Conservation (phyloP, 306 rosid genomes). For the Prunus mongolica region DNA sequence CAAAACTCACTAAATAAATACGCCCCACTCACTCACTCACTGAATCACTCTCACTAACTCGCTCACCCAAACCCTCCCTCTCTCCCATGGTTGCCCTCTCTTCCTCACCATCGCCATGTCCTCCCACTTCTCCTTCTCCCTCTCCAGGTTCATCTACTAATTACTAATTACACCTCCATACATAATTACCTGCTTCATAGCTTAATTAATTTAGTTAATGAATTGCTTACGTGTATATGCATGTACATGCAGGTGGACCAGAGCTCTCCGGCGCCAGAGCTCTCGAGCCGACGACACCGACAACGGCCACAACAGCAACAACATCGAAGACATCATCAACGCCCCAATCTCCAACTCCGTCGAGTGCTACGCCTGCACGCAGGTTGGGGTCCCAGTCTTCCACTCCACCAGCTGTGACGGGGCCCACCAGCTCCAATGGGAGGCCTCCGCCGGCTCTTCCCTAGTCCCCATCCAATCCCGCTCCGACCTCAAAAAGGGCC, state of each 20-base stretch:
- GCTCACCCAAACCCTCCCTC: not conserved
- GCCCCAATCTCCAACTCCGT: constrained; percentile 19
- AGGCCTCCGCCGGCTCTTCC: constrained; percentile 87
- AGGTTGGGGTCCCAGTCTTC: constrained; percentile 73
- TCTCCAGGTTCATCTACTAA: constrained; percentile 40
- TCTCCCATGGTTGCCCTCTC: constrained; percentile 58
- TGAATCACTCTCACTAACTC: not conserved
- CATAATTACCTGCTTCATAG: not conserved
- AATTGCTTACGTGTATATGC: not conserved
- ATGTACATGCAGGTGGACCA: constrained; percentile 46
- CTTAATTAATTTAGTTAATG: not conserved
- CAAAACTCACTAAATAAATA: too few species aligned
- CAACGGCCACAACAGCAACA: not conserved
- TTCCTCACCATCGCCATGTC: constrained; percentile 52
- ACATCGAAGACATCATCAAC: constrained; percentile 19
- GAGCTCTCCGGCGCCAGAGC: constrained; percentile 15
- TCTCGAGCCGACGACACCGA: not conserved
- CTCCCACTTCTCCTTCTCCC: constrained; percentile 61
- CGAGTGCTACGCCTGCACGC: constrained; percentile 96
- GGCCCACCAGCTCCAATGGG: constrained; percentile 75
- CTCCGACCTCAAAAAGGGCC: constrained; percentile 27
- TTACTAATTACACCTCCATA: too few species aligned
- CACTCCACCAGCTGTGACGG: constrained; percentile 91
- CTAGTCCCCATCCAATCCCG: constrained; percentile 62
- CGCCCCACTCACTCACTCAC: not conserved